phyloP scores from a whole-genome alignment of 192 early-diverging fungal species.

The Lobulomyces angularis region DNA sequence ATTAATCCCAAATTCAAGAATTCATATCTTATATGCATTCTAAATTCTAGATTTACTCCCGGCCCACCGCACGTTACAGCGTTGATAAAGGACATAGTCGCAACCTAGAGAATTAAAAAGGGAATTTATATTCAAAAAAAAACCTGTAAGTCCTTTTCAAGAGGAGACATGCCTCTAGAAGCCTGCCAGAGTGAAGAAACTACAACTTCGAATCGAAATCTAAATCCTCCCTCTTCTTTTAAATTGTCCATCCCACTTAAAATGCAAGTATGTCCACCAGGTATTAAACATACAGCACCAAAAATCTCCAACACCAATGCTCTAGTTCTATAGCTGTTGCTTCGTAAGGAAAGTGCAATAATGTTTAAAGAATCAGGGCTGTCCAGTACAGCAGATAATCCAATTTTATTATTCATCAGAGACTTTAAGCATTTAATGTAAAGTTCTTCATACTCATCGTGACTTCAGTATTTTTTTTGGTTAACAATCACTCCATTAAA shows the following conservation, averaged over 20 bases:
- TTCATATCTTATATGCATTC: constrained; percentile 41
- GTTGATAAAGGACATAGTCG: constrained; percentile 42
- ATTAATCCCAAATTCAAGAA: constrained; percentile 32
- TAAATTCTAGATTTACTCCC: constrained; percentile 31
- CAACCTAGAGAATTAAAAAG: constrained; percentile 13
- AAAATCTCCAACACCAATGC: constrained; percentile 37
- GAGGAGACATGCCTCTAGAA: constrained; percentile 24
- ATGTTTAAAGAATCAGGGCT: constrained; percentile 22
- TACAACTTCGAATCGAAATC: constrained; percentile 34
- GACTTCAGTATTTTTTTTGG: constrained; percentile 12
- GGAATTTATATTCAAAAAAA: background rate
- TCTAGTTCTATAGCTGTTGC: constrained; percentile 26
- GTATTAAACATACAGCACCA: constrained; percentile 40
- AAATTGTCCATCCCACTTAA: constrained; percentile 33
- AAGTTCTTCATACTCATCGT: constrained; percentile 40
- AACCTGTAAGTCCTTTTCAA: constrained; percentile 36
- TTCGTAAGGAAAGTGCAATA: constrained; percentile 36
- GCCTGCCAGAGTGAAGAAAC: constrained; percentile 26
- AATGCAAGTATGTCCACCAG: constrained; percentile 33
- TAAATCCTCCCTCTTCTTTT: constrained; percentile 10
- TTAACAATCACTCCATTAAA: constrained; percentile 7
- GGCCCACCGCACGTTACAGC: constrained; percentile 39
- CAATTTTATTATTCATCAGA: constrained; percentile 46
- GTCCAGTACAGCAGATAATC: constrained; percentile 36
- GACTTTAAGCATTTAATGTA: constrained; percentile 44